These are phyloP conservation scores for Wickerhamomyces bovis DNA, from an alignment of 805 yeast genomes.

Conservation along the genomic window DNA sequence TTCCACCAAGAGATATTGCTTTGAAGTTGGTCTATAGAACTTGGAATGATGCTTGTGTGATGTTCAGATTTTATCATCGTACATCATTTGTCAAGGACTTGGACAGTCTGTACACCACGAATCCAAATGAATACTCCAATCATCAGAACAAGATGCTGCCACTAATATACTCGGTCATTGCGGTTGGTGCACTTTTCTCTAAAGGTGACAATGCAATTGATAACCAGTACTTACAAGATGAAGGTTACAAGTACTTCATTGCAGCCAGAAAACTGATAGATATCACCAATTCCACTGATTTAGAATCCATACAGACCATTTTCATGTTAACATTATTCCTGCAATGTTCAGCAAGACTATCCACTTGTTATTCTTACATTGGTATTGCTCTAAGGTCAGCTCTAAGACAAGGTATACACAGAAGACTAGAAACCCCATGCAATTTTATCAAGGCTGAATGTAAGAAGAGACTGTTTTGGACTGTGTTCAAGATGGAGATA, in stretches of 20 bases:
- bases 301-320: constrained; percentile 78
- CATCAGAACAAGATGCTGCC: constrained; percentile 79
- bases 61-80: constrained; percentile 81
- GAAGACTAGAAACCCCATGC: constrained; percentile 44
- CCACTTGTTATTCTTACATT: constrained; percentile 86
- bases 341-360: constrained; percentile 83
- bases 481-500: constrained; percentile 85
- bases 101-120: constrained; percentile 70
- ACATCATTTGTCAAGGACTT: constrained; percentile 74
- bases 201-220: constrained; percentile 27
- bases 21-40: constrained; percentile 67
- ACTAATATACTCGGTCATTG: constrained; percentile 75
- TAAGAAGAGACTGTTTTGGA: constrained; percentile 80
- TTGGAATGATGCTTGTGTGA: constrained; percentile 82
- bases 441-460: constrained; percentile 75
- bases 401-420: constrained; percentile 76
- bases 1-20: constrained; percentile 77
- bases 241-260: constrained; percentile 77
- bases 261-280: constrained; percentile 84
- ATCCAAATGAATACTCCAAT: constrained; percentile 68
- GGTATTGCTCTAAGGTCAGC: constrained; percentile 88
- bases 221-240: constrained; percentile 38
- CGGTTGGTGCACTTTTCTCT: constrained; percentile 78
- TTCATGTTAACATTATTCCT: constrained; percentile 81
- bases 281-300: constrained; percentile 79